Evolutionary conservation across 805 yeast genomes (phyloP), one percentile per base, ranked within the genome.

Genomic region (Hanseniaspora lachancei): DNA sequence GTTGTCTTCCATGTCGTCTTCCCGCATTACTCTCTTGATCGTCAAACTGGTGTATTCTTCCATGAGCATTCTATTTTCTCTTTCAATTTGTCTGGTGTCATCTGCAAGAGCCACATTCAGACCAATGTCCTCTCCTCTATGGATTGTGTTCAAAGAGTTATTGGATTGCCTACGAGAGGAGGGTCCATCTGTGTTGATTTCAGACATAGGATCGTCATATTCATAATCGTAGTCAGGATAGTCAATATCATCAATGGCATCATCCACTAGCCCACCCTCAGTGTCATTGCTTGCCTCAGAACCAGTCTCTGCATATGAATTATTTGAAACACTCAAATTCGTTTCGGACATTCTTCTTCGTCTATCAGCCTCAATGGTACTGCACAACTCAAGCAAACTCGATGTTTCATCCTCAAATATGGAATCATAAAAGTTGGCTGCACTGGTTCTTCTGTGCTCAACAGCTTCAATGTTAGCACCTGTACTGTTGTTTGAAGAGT

Each of bases 41-140:
- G 58, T 55, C 16, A 46, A 35, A 8, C 55, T 49, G 10, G 58
- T 55, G 40, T 55, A 55, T 23, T 55, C 47, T 40, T 55, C 58
- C 58, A 55, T 55, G 15, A 55, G 39, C 50, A 50, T 55, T 55
- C 58, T 49, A n/a, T 44, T 55, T 49, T 55, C 58, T 32, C 55
- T 49, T 38, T 55, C 58, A 10, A 21, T 53, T 24, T 29, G 50
- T 46, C 56, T 53, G 3, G 15, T 1, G n/a, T 53, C 50, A 16
- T 53, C 39, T 5, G 40, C 1, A 6, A 16, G 6, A 27, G 23
- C 16, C 39, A 18, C 23, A 32, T 18, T 24, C 18, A 32, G 27
- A 24, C 16, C 18, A 16, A 16, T 13, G 27, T 40, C 15, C 5
- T 27, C 23, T 12, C 8, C 18, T 18, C 44, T 43, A 42, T 23